These are phyloP conservation scores for Omphalea diandra DNA, from an alignment of 441 rosid genomes.

Conservation along the genomic window DNA sequence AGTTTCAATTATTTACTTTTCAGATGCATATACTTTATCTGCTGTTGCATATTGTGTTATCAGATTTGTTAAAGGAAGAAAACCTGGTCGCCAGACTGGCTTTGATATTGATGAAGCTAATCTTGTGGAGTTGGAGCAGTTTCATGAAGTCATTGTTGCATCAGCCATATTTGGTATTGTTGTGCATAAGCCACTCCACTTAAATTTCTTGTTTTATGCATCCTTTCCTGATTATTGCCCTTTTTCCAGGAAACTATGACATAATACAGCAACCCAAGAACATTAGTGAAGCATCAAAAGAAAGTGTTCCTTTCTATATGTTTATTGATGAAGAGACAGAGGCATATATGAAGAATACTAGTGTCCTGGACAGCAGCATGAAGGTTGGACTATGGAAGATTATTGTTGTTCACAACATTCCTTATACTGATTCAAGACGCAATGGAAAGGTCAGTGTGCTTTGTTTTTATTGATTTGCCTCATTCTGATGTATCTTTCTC, in stretches of 20 bases:
- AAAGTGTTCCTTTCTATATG: constrained; percentile 73
- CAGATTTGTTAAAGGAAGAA: constrained; percentile 71
- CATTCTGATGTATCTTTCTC: not conserved
- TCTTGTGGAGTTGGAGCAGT: constrained; percentile 55
- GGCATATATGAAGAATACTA: constrained; percentile 58
- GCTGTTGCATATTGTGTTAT: constrained; percentile 24
- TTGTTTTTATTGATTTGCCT: constrained; percentile 8
- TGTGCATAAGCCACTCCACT: constrained; percentile 1
- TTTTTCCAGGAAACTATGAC: constrained; percentile 69
- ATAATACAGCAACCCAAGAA: constrained; percentile 69
- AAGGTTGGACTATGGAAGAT: constrained; percentile 80
- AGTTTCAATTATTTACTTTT: not conserved
- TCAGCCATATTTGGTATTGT: constrained; percentile 86
- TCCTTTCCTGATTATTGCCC: constrained; percentile 21
- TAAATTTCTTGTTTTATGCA: constrained; percentile 17
- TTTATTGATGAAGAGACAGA: constrained; percentile 87
- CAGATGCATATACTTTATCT: constrained; percentile 7
- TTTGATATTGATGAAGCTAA: constrained; percentile 81
- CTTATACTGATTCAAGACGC: constrained; percentile 75
- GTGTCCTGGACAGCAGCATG: constrained; percentile 43
- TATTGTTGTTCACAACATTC: constrained; percentile 60
- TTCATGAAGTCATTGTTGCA: constrained; percentile 71
- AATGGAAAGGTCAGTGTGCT: constrained; percentile 68
- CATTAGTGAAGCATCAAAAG: constrained; percentile 57
- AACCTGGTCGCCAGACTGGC: constrained; percentile 70